phyloP scores from a whole-genome alignment of 2,329 filamentous ascomycete species.

The Penicillium brasilianum region DNA sequence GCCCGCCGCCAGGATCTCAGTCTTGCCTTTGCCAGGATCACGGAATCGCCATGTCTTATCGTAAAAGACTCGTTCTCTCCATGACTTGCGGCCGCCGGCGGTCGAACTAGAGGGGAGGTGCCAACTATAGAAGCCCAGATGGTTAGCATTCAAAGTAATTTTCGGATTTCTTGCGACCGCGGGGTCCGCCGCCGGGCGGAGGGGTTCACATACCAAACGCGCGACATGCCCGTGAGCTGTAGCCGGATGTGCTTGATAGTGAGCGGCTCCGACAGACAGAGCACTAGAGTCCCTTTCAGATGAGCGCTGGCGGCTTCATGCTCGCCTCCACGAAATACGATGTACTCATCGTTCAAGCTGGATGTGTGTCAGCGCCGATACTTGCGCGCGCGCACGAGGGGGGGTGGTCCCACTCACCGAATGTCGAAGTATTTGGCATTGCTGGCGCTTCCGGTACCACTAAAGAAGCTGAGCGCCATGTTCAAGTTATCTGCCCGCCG shows the following conservation, averaged over 20 bases:
- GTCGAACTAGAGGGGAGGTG: slow-evolving; percentile 45
- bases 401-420: slow-evolving; percentile 41
- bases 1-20: slow-evolving; percentile 67
- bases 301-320: slow-evolving; percentile 77
- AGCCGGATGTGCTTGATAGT: slow-evolving; percentile 75
- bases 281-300: slow-evolving; percentile 73
- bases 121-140: slow-evolving; percentile 32
- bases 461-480: slow-evolving; percentile 55
- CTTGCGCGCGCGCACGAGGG: slow-evolving; percentile 2
- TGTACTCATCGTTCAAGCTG: slow-evolving; percentile 77
- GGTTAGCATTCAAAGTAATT: neutral
- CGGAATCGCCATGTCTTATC: slow-evolving; percentile 75
- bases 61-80: slow-evolving; percentile 60
- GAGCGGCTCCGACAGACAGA: slow-evolving; percentile 72
- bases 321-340: slow-evolving; percentile 76
- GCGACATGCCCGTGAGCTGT: slow-evolving; percentile 71
- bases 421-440: slow-evolving; percentile 57
- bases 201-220: slow-evolving; percentile 64
- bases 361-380: slow-evolving; percentile 24
- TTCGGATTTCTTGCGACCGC: neutral
- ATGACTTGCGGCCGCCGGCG: slow-evolving; percentile 44
- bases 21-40: slow-evolving; percentile 54
- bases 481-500: slow-evolving; percentile 26
- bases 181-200: neutral
- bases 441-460: slow-evolving; percentile 48